Base-by-base conservation (phyloP, 2,329 filamentous ascomycete genomes). In the Ophiostoma ulmi region DNA sequence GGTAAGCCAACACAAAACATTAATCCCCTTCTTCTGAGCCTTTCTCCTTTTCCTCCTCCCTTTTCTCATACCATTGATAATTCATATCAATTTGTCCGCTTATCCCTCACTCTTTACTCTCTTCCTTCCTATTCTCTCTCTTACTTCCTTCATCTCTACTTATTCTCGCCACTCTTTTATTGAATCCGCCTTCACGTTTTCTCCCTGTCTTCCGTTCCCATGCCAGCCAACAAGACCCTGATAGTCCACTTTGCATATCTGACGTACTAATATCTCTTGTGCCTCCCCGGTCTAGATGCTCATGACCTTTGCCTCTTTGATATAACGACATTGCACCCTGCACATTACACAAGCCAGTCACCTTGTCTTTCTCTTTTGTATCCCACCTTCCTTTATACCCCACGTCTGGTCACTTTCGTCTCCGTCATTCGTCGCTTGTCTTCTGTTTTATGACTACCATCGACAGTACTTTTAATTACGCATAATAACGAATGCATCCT, bases 211-310 rank as follows among this genome's bases (percentile, higher is more conserved):
- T 38, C 68, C n/a, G 26, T 36, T 31, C 68, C 52, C 52, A 67
- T 67, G 65, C 65, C 65, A 44, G 65, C 38, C 65, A 44, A 41
- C 39, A 66, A 67, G 65, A 67, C 65, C 65, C 65, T 67, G 38
- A 67, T 44, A 31, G 64, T 44, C 64, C 64, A 67, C 65, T 67
- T 66, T 66, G 64, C 64, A 67, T 67, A 44, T 67, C 65, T 67
- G 38, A 44, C 22, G 22, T 67, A 20, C 64, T 39, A 66, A 44
- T 44, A 41, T 6, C 22, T 52, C 66, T 7, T 26, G 14, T 67
- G 65, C 38, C n/a, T 48, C 41, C 36, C 39, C 31, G 64, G 65
- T 48, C 65, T 67, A 66, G 64, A 66, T 44, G 64, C 65, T 44
- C 64, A 41, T 66, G 13, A 26, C 64, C 36, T 48, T 20, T 66